These are phyloP conservation scores for Pestalotiopsis fici DNA, from an alignment of 2,329 filamentous ascomycete species.

Conservation along the genomic window DNA sequence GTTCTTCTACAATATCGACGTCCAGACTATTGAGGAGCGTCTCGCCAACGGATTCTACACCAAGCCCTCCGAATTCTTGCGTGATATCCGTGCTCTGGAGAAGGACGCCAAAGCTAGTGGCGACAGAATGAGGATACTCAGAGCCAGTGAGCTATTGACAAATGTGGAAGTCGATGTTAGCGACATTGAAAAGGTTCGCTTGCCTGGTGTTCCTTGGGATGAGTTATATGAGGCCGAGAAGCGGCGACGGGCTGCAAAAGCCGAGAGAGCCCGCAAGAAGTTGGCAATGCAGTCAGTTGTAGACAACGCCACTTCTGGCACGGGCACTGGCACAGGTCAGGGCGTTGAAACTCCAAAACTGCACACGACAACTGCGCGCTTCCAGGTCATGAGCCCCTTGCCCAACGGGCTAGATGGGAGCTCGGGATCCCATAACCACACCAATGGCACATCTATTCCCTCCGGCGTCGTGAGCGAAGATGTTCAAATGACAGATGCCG, in stretches of 20 bases:
- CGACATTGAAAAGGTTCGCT: conserved; percentile 61
- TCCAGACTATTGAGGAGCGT: conserved; percentile 91
- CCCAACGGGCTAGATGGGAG: conserved; percentile 57
- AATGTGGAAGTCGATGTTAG: conserved; percentile 95
- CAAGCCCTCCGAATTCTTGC: conserved; percentile 83
- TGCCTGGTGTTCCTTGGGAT: conserved; percentile 75
- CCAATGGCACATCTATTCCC: conserved; percentile 58
- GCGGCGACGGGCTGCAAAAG: conserved; percentile 60
- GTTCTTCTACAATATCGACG: conserved; percentile 89
- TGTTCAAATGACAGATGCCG: conserved; percentile 61
- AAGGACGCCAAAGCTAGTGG: conserved; percentile 82
- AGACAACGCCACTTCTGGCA: conserved; percentile 51
- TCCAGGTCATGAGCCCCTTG: conserved; percentile 59
- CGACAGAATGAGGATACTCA: conserved; percentile 81
- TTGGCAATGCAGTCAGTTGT: conserved; percentile 59
- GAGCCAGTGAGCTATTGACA: conserved; percentile 86
- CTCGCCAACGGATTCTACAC: conserved; percentile 96
- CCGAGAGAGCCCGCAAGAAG: conserved; percentile 64
- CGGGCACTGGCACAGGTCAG: conserved; percentile 45
- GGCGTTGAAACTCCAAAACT: conserved; percentile 55
- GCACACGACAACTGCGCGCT: conserved; percentile 46
- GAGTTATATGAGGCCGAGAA: conserved; percentile 75
- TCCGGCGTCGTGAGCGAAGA: conserved; percentile 54
- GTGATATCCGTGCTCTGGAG: conserved; percentile 80
- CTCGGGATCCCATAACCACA: conserved; percentile 36